Evolutionary conservation across 805 yeast genomes (phyloP).

Genomic region (Pichia cabralensis): DNA sequence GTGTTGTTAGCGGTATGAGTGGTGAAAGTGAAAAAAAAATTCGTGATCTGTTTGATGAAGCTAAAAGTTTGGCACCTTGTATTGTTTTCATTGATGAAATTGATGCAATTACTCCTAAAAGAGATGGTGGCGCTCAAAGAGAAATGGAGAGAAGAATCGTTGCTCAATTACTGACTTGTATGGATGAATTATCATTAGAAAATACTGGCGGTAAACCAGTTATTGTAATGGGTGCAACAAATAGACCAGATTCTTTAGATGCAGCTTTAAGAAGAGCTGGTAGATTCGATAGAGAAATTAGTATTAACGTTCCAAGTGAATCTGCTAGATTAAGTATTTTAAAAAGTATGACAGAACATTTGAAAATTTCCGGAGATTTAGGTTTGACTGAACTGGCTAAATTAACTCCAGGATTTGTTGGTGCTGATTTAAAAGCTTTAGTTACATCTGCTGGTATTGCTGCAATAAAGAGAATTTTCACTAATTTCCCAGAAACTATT

Average conservation of each 20-base stretch:
- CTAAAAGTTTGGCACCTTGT: constrained; percentile 83
- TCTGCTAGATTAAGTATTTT: constrained; percentile 67
- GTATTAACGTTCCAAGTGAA: constrained; percentile 91
- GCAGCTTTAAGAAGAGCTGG: constrained; percentile 95
- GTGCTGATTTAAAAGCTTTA: constrained; percentile 91
- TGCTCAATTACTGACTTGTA: constrained; percentile 87
- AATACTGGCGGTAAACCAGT: constrained; percentile 92
- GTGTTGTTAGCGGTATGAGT: constrained; percentile 98
- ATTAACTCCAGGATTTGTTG: constrained; percentile 94
- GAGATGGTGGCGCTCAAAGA: constrained; percentile 98
- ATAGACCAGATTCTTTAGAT: constrained; percentile 91
- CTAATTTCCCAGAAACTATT: constrained; percentile 41
- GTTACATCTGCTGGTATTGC: constrained; percentile 92
- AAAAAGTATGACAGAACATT: constrained; percentile 54
- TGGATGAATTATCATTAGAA: constrained; percentile 84
- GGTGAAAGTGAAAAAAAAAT: constrained; percentile 95
- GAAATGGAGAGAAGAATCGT: constrained; percentile 98
- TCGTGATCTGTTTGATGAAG: constrained; percentile 89
- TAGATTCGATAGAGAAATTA: constrained; percentile 89
- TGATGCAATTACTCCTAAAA: constrained; percentile 95
- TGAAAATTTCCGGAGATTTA: constrained; percentile 61
- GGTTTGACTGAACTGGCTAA: constrained; percentile 72
- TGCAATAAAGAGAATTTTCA: constrained; percentile 87
- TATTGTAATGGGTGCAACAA: constrained; percentile 91
- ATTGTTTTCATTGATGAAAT: constrained; percentile 90